Base-by-base conservation (phyloP, 2,329 filamentous ascomycete species). In the Gaeumannomyces sp. region DNA sequence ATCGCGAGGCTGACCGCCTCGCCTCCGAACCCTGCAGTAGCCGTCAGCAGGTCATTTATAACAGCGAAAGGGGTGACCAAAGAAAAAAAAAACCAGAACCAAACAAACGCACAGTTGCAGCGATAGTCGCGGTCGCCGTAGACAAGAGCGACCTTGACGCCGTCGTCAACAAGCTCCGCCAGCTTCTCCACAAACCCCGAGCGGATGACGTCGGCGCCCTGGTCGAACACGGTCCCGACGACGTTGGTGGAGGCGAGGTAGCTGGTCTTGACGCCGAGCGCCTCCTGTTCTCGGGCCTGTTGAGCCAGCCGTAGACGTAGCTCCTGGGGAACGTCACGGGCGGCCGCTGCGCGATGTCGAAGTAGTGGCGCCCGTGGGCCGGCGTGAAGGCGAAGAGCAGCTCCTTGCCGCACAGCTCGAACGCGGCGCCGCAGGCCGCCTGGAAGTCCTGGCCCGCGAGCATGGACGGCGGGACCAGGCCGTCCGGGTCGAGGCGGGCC, bases 111-210 rank as follows among this genome's bases (percentile, higher is more conserved):
- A 66, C 89, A 88, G 73, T 88, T 88, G 73, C 85, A 88, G 66
- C 85, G 82, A 71, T 85, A 87, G 73, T 88, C 85, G 66, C 84
- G 76, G 70, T 88, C 85, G 31, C 85, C 85, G 72, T 94, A 91
- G 64, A 93, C 82, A 65, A 95, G 76, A 7, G 89, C 88, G 19
- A 95, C 83, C 13, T 85, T 87, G 25, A 92, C 83, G 16, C 87
- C 88, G 1, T 78, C 80, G 25, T 84, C 79, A 63, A 91, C 78
- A 25, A 91, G 82, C 22, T 80, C 77, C 62, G 87, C 86, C 14
- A 91, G 78, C 64, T 85, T 75, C 63, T 81, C 80, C 16, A 87
- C 56, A 29, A 59, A 68, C 22, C 35, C 64, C 1, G 77, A 64
- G 79, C 74, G 71, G 78, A 71, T 56, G 82, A 77, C 86, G 73